Base-by-base conservation (phyloP, 768 basidiomycete genomes). In the Tubosaeta sp. region DNA sequence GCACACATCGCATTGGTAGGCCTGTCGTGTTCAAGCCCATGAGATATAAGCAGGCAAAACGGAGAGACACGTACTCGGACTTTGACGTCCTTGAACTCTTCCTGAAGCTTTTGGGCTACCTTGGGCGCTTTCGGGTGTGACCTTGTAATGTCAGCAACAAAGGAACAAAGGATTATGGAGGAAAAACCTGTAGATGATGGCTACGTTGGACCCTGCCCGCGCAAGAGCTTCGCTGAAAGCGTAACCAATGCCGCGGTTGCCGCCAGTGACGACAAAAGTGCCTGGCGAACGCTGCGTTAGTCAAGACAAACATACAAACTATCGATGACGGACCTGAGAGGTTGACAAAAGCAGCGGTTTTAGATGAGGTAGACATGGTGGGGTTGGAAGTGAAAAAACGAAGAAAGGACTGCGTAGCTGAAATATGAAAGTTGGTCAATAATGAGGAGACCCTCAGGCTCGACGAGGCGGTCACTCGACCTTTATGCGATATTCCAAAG, bases 1-100 rank as follows among this genome's bases (percentile, higher is more conserved):
- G 10, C 76, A 72, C 14, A 85, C 83, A 55, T 86, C 82, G 54
- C 82, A 83, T 65, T 84, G 71, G 48, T 77, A 86, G 0, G 84
- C 82, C 82, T 81, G n/a, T 4, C 10, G 6, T 26, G 19, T 13
- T 14, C 16, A 6, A 27, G 19, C 3, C 33, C 6, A 22, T 11
- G 19, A 27, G 5, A 4, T 10, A 22, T 38, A 6, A 8, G 22
- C 3, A 25, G 19, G 34, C 3, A 12, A 6, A 29, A 19, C 7
- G 13, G 27, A 37, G 37, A 11, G 12, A 42, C 4, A 54, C 62
- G 38, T 52, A 65, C 67, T 26, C n/a, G 33, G 33, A 75, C 84
- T 67, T 74, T 72, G 37, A 75, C 63, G 26, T 72, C 67, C 1
- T 60, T 64, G 59, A 76, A 82, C 50, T 80, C 64, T 12, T 80